A percentile compares a stretch with the other conserved stretches of the same genome.
Conservation (phyloP, 345 rosid genomes). For the Aquilaria malaccensis region DNA sequence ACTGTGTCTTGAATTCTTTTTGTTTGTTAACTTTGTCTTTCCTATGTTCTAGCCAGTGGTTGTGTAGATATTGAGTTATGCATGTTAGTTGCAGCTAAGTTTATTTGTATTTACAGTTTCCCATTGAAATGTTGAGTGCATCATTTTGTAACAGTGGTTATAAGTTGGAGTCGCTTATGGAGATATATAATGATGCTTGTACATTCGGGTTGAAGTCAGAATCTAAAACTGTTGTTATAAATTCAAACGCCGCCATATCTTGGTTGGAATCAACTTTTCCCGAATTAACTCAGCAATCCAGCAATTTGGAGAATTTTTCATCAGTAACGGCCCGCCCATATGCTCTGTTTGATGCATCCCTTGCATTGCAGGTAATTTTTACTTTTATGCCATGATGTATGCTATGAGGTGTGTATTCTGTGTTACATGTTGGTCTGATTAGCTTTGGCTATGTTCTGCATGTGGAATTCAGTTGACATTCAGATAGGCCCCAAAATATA, state of each 20-base stretch:
- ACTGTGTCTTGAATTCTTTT: too few species aligned
- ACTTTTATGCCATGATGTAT: constrained; percentile 7
- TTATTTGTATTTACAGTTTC: neutral
- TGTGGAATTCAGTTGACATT: neutral
- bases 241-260: constrained; percentile 75
- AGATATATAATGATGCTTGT: constrained; percentile 79
- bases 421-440: neutral
- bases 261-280: constrained; percentile 96
- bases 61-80: too few species aligned
- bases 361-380: constrained; percentile 76
- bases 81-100: too few species aligned
- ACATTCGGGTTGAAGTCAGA: constrained; percentile 62
- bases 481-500: too few species aligned
- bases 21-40: too few species aligned
- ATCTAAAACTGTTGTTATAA: constrained; percentile 51
- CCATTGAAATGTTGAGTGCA: constrained; percentile 12
- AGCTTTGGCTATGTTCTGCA: neutral
- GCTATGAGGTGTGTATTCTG: constrained; percentile 1
- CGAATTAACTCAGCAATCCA: constrained; percentile 50
- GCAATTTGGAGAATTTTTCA: constrained; percentile 35
- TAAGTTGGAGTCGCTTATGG: constrained; percentile 82
- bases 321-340: constrained; percentile 61
- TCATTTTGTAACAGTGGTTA: constrained; percentile 44
- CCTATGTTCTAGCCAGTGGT: too few species aligned
- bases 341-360: constrained; percentile 77